A percentile compares a stretch with the other conserved stretches of the same genome.
Evolutionary conservation across 1,139 yeast genomes (phyloP).

Genomic region (Blastobotrys indianensis): DNA sequence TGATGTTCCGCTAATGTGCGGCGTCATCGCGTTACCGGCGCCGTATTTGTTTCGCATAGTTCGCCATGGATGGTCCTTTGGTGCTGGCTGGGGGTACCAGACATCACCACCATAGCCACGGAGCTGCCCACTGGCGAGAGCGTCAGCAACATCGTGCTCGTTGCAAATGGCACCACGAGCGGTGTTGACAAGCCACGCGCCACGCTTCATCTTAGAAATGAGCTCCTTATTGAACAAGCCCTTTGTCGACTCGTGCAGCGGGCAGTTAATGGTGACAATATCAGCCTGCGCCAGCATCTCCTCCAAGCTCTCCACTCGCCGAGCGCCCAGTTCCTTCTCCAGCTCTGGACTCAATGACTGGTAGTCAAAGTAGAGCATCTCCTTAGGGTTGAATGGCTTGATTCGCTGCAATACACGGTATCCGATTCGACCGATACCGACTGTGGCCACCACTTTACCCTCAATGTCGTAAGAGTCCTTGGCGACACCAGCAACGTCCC

Average conservation of each 20-base stretch:
- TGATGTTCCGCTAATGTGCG: conserved; percentile 75
- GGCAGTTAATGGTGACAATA: conserved; percentile 72
- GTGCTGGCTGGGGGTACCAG: conserved; percentile 79
- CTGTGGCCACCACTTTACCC: conserved; percentile 69
- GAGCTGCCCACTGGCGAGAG: conserved; percentile 60
- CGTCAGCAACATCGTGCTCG: conserved; percentile 70
- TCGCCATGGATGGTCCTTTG: conserved; percentile 73
- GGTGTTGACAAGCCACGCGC: conserved; percentile 74
- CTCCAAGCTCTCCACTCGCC: conserved; percentile 58
- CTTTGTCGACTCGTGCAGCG: conserved; percentile 63
- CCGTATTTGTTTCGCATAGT: conserved; percentile 57
- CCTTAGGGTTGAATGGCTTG: conserved; percentile 68
- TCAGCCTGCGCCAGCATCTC: conserved; percentile 67
- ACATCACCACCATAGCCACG: conserved; percentile 84
- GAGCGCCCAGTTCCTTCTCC: conserved; percentile 51
- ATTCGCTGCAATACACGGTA: conserved; percentile 68
- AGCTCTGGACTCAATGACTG: conserved; percentile 59
- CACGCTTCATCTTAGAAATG: conserved; percentile 67
- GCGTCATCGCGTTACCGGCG: conserved; percentile 81
- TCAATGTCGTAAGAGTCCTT: conserved; percentile 71
- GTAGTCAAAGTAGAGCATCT: conserved; percentile 69
- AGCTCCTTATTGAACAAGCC: conserved; percentile 65
- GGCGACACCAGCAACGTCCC: conserved; percentile 79
- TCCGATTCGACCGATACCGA: conserved; percentile 82
- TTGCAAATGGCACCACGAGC: conserved; percentile 80